phyloP scores from a whole-genome alignment of 2,329 filamentous ascomycete species.

The Clarireedia homoeocarpa region DNA sequence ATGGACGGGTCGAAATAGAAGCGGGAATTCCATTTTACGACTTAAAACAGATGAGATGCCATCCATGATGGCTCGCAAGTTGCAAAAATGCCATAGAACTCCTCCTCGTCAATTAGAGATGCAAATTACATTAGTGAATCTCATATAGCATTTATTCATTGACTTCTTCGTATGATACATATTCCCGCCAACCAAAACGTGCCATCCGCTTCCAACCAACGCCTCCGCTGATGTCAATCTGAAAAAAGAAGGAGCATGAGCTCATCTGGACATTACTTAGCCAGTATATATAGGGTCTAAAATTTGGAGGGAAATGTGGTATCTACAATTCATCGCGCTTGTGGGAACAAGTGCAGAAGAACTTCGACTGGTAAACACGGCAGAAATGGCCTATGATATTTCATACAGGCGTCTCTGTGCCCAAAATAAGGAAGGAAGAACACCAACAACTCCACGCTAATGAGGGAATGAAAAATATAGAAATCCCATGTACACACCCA shows the following conservation, averaged over 20 bases:
- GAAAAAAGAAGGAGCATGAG: background rate
- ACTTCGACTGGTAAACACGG: background rate
- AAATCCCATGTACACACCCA: background rate
- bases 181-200: background rate
- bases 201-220: background rate
- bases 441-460: constrained; percentile 1
- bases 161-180: background rate
- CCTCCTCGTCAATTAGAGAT: no score
- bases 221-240: background rate
- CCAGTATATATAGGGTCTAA: background rate
- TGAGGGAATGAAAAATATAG: background rate
- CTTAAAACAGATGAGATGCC: no score
- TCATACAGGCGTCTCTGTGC: no score
- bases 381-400: no score
- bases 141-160: no score
- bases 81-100: no score
- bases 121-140: no score
- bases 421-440: background rate
- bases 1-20: no score
- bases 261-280: background rate
- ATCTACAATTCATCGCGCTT: background rate
- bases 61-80: no score
- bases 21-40: no score
- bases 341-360: background rate
- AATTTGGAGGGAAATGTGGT: background rate